These are phyloP conservation scores for Picea abies DNA, from an alignment of 83 land plant genomes.

Conservation along the genomic window DNA sequence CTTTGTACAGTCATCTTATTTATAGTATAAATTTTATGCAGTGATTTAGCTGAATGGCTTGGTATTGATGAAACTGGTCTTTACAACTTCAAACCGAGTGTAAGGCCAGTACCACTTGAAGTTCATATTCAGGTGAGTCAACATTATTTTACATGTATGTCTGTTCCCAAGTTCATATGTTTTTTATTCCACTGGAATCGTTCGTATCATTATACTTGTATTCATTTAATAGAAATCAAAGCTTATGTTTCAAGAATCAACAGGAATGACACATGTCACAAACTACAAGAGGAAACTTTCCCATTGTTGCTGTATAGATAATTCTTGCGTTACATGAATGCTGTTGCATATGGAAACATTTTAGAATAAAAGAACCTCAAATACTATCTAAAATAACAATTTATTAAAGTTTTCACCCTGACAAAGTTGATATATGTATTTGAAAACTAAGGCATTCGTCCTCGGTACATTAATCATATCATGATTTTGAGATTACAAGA, in stretches of 20 bases:
- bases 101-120: constrained; percentile 99
- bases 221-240: background rate
- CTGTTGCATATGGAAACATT: too few species aligned
- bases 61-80: constrained; percentile 90
- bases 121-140: constrained; percentile 95
- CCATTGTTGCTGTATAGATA: too few species aligned
- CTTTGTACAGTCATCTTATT: background rate
- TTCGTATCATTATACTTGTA: background rate
- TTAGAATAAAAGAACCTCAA: too few species aligned
- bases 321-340: too few species aligned
- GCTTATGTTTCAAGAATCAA: background rate
- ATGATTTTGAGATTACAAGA: too few species aligned
- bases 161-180: background rate
- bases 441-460: too few species aligned
- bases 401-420: too few species aligned
- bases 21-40: constrained; percentile 21
- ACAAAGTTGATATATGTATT: too few species aligned
- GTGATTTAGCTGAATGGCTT: constrained; percentile 96
- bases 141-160: background rate
- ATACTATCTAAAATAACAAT: too few species aligned
- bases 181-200: background rate
- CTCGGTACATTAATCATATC: too few species aligned
- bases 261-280: background rate
- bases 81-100: constrained; percentile 99
- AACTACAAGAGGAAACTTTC: background rate